These are phyloP conservation scores for Botrytis sinoallii DNA, from an alignment of 2,329 filamentous ascomycete genomes.

Conservation along the genomic window DNA sequence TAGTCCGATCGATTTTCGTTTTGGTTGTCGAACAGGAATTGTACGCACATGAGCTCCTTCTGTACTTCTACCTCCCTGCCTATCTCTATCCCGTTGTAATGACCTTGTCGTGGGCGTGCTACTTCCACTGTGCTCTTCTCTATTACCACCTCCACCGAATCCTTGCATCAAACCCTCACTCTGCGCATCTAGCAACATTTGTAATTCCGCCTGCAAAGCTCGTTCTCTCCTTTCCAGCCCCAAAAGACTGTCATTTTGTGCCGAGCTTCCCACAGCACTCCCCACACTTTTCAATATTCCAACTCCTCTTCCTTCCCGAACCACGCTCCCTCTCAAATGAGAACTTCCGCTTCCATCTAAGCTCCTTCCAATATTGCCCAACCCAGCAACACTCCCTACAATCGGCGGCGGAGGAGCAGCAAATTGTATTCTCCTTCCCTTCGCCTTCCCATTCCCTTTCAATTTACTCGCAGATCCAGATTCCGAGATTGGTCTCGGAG, in stretches of 20 bases:
- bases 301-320: not conserved
- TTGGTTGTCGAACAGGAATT: conserved; percentile 60
- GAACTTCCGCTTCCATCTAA: conserved; percentile 4
- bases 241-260: conserved; percentile 37
- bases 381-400: conserved; percentile 24
- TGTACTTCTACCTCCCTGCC: conserved; percentile 21
- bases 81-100: conserved; percentile 24
- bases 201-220: conserved; percentile 55
- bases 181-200: conserved; percentile 57
- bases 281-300: not conserved
- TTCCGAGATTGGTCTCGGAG: not conserved
- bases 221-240: conserved; percentile 47
- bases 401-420: conserved; percentile 35
- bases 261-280: not conserved
- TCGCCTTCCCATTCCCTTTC: not conserved
- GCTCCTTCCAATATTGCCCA: not conserved
- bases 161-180: conserved; percentile 44
- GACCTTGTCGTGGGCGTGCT: conserved; percentile 30
- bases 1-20: conserved; percentile 52
- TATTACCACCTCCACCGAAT: conserved; percentile 33
- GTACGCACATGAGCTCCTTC: conserved; percentile 39
- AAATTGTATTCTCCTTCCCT: conserved; percentile 31
- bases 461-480: conserved; percentile 6
- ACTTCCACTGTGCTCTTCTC: conserved; percentile 37
- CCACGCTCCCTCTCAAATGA: not conserved